These are phyloP conservation scores for Mytilinidion resinicola DNA, from an alignment of 495 filamentous ascomycete genomes.

Conservation along the genomic window DNA sequence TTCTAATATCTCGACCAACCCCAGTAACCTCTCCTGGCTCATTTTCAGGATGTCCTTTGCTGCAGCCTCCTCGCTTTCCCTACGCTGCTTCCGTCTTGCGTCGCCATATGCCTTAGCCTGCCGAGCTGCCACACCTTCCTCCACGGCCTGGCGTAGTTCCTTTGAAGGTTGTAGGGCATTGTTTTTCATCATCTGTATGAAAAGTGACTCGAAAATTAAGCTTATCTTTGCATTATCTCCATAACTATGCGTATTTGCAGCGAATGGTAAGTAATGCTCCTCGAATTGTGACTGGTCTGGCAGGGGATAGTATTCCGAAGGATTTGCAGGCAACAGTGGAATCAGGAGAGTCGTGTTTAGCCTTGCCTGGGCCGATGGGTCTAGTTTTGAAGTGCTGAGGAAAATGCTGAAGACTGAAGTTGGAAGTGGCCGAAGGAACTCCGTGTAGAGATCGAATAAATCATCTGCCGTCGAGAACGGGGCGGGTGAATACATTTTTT, in stretches of 20 bases:
- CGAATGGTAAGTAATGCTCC: slow-evolving; percentile 62
- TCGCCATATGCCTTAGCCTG: slow-evolving; percentile 46
- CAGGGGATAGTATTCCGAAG: slow-evolving; percentile 43
- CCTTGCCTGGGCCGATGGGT: slow-evolving; percentile 50
- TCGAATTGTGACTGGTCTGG: slow-evolving; percentile 48
- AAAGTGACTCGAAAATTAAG: slow-evolving; percentile 63
- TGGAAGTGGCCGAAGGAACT: slow-evolving; percentile 59
- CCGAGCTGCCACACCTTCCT: slow-evolving; percentile 59
- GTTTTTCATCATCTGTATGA: slow-evolving; percentile 35
- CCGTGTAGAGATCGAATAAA: slow-evolving; percentile 62
- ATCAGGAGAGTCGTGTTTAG: slow-evolving; percentile 61
- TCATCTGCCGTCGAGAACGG: slow-evolving; percentile 45
- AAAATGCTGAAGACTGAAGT: slow-evolving; percentile 68
- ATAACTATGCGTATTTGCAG: slow-evolving; percentile 55
- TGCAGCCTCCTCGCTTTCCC: slow-evolving; percentile 11
- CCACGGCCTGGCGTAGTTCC: slow-evolving; percentile 47
- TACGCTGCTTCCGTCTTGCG: slow-evolving; percentile 37
- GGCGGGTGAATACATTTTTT: too few species aligned
- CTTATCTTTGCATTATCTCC: slow-evolving; percentile 78
- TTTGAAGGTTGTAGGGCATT: slow-evolving; percentile 41
- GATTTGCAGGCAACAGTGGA: slow-evolving; percentile 52
- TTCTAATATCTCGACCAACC: slow-evolving; percentile 21
- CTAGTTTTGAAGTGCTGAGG: slow-evolving; percentile 43
- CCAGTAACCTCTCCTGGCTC: slow-evolving; percentile 14
- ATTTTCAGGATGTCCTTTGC: slow-evolving; percentile 10